These are phyloP conservation scores for Cyclostephanos invisitatus DNA, from an alignment of 108 stramenopile species.

Conservation along the genomic window DNA sequence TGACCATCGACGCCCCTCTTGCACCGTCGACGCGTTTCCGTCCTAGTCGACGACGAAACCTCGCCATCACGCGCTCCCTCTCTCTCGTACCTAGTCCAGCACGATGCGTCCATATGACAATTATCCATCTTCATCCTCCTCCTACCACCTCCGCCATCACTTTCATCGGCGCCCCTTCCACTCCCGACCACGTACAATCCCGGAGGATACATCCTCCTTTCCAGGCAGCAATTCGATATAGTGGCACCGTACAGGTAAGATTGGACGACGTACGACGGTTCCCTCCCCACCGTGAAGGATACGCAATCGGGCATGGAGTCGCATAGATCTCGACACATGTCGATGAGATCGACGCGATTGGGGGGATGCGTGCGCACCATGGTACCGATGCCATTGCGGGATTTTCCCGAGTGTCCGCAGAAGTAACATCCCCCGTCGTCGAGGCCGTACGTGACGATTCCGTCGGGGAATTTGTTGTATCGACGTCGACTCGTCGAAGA, in stretches of 20 bases:
- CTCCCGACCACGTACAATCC: background rate
- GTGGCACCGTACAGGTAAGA: background rate
- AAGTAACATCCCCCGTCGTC: constrained; percentile 12
- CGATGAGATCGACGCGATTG: background rate
- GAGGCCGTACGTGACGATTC: background rate
- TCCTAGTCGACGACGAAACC: background rate
- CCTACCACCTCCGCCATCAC: background rate
- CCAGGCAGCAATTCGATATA: constrained; percentile 1
- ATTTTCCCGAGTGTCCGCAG: background rate
- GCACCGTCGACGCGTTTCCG: too few species aligned
- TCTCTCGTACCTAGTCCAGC: constrained; percentile 11
- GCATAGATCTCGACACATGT: background rate
- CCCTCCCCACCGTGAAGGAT: constrained; percentile 6
- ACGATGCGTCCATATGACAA: constrained; percentile 1
- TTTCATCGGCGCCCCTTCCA: background rate
- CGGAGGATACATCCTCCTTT: constrained; percentile 2
- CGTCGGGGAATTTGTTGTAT: constrained; percentile 2
- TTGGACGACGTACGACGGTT: background rate
- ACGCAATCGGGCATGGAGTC: background rate
- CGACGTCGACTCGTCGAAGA: background rate
- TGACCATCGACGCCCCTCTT: too few species aligned
- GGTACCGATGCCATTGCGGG: background rate
- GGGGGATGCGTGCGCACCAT: background rate
- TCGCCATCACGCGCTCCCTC: background rate
- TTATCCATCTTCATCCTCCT: background rate